Base-by-base conservation (phyloP, 306 rosid species). In the Spatholobus suberectus region DNA sequence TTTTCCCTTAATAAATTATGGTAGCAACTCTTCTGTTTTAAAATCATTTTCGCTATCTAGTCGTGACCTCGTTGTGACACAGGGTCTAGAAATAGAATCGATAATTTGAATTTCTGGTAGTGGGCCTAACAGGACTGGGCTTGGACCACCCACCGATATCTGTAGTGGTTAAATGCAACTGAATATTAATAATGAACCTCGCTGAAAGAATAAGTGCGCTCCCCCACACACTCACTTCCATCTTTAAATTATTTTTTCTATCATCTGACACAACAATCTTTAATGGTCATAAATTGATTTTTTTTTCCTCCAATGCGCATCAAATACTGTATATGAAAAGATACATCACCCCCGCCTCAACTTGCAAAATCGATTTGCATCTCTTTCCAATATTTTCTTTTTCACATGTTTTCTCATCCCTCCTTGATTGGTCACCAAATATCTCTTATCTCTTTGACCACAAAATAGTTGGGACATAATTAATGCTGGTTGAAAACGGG, bases 71-170 rank as follows among this genome's bases (percentile, higher is more conserved):
- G n/a, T n/a, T n/a, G n/a, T n/a, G n/a, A n/a, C n/a, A n/a, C 32
- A 29, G 32, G 32, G 32, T 29, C 1, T 1, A 29, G 3, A 29
- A 69, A 63, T 8, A 35, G 38, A 78, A 34, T 46, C 2, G 10
- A 38, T 14, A 46, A 70, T 55, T 46, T 41, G 49, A 35, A 58
- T 37, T 83, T 8, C 55, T 5, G 26, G 47, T 18, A 51, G 80
- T 73, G 84, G 84, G 84, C 87, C 80, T 29, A 26, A 52, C 1
- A 2, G 5, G 12, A 18, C 3, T 73, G 87, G 87, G 87, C 84
- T 37, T 79, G 81, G 87, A 78, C 81, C 84, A 84, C 81, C 20
- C 62, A 40, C 73, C 21, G 5, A 57, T 65, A 6, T 67, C 1
- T 41, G 18, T 17, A 43, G 58, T 67, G 23, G 41, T 78, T 84